Evolutionary conservation across 1,284 basidiomycete genomes (phyloP), one percentile per base, ranked within the genome.

Genomic region (Pascua guehoae): DNA sequence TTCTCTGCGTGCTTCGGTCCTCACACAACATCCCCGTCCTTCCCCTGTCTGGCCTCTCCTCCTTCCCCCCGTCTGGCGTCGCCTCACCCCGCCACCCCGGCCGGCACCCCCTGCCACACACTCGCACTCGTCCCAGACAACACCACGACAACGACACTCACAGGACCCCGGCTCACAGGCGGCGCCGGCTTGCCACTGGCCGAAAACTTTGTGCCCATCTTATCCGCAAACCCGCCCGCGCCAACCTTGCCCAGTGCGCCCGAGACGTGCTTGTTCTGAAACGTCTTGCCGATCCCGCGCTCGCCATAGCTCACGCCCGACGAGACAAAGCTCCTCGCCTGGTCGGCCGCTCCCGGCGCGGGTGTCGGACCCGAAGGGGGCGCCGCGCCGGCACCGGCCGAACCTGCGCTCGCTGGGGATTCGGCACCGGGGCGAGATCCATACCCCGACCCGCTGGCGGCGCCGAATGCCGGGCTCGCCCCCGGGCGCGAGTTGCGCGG

Each of bases 291-390:
- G 36, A 63, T 38, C 10, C 55, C 46, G 8, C 59, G 52, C 12
- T 65, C 54, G 15, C 68, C 65, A 38, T 58, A 52, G 45, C 65
- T 69, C 32, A 71, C 56, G n/a, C 64, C 58, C 5, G 58, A 54
- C 11, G 63, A 61, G 16, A 70, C 63, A 41, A 69, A 57, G 32
- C 59, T 41, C 40, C 66, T 63, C 1, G 70, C 66, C 49, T 64
- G 56, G 41, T 9, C 41, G 41, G 32, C 44, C 24, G 36, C 41
- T 11, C 18, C 41, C n/a, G 41, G 17, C 12, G 40, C 16, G 11
- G 51, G n/a, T 36, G 24, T 10, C 1, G 10, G n/a, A 12, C 14
- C 39, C 36, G 15, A 40, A 40, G 11, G 39, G 45, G 18, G 45
- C 39, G 9, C 38, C 42, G 32, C 41, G 24, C 12, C 24, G 24